Conservation (phyloP, 768 basidiomycete species). For the Termitomyces sp. region DNA sequence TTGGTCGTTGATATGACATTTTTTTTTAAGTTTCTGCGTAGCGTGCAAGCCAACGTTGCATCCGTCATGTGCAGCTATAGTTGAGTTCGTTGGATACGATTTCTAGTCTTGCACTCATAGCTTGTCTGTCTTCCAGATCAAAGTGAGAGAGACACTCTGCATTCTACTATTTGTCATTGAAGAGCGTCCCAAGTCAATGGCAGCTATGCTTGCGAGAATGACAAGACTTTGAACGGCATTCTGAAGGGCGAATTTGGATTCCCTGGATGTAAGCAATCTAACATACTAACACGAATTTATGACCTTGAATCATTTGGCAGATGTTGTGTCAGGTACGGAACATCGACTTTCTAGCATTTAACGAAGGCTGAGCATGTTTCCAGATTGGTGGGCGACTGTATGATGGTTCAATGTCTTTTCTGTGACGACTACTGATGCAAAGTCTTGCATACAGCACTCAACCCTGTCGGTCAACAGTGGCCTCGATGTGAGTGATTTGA, state of each 20-base stretch:
- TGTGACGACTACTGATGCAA: not conserved
- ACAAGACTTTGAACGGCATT: slow-evolving; percentile 51
- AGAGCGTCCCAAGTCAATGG: slow-evolving; percentile 36
- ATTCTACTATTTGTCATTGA: not conserved
- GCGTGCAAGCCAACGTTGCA: slow-evolving; percentile 60
- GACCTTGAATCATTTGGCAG: slow-evolving; percentile 16
- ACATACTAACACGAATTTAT: not conserved
- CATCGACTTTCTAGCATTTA: not conserved
- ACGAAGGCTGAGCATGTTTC: not conserved
- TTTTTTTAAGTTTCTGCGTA: slow-evolving; percentile 38
- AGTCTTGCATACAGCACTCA: slow-evolving; percentile 28
- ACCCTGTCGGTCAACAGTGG: slow-evolving; percentile 52
- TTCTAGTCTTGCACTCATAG: not conserved
- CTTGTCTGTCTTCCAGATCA: slow-evolving; percentile 20
- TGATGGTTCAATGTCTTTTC: not conserved
- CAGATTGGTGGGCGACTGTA: slow-evolving; percentile 65
- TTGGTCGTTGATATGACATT: not conserved
- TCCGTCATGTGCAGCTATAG: slow-evolving; percentile 66
- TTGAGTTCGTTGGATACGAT: slow-evolving; percentile 9
- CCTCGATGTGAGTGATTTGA: slow-evolving; percentile 43
- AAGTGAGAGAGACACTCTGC: slow-evolving; percentile 16
- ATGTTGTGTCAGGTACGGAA: slow-evolving; percentile 37
- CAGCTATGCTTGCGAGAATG: slow-evolving; percentile 60
- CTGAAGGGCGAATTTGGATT: slow-evolving; percentile 64
- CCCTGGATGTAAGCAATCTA: slow-evolving; percentile 47